These are phyloP conservation scores for Oryza glaberrima DNA, from an alignment of 176 grass and related monocot species.

Conservation along the genomic window DNA sequence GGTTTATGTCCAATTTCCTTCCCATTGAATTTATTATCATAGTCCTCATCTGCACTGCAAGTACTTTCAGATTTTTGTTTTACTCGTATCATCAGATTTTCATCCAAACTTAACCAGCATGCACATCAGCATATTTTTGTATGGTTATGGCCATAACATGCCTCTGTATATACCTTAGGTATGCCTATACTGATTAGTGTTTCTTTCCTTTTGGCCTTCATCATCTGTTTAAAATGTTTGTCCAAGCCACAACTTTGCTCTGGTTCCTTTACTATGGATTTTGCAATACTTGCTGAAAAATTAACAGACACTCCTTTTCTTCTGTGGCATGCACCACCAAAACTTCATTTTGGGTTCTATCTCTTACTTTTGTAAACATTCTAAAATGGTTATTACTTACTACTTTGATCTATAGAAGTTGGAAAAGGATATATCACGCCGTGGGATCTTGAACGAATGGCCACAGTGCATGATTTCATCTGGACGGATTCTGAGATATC, in stretches of 20 bases:
- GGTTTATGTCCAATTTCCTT: neutral
- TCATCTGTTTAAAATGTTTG: neutral
- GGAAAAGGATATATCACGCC: constrained; percentile 87
- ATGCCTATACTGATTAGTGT: neutral
- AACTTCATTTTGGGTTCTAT: neutral
- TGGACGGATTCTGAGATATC: constrained; percentile 84
- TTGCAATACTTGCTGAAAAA: neutral
- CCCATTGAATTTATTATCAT: neutral
- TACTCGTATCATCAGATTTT: neutral
- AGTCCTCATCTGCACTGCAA: neutral
- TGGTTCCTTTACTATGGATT: neutral
- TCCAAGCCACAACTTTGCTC: neutral
- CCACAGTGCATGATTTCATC: constrained; percentile 75
- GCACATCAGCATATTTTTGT: neutral
- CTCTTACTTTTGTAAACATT: constrained; percentile 26
- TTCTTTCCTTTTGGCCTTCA: neutral
- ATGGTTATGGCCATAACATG: neutral
- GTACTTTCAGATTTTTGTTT: neutral
- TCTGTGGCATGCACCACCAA: constrained; percentile 17
- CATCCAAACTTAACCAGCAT: neutral
- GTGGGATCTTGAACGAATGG: constrained; percentile 83
- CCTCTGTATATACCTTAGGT: neutral
- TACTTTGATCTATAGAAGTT: constrained; percentile 57
- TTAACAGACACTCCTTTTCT: neutral
- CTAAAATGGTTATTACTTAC: constrained; percentile 15